Base-by-base conservation (phyloP, 768 basidiomycete species). In the Mycena metata region DNA sequence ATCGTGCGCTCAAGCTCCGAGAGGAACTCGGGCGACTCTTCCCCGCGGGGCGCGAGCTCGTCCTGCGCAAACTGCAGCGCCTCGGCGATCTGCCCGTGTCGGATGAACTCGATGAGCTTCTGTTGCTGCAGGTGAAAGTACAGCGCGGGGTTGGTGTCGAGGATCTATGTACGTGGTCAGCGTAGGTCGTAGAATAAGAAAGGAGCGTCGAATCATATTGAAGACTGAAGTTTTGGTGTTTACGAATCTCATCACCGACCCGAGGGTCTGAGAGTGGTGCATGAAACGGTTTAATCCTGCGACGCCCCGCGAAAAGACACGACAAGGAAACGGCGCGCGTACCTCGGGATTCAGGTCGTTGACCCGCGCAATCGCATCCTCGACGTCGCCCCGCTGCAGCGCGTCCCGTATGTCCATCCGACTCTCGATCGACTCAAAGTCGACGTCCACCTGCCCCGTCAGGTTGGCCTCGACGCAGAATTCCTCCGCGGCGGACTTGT, bases 341-440 rank as follows among this genome's bases (percentile, higher is more conserved):
- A 99, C 98, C 91, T 98, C 96, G 33, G 96, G 94, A 78, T 99
- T 95, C 72, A 99, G 80, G 79, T 99, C 97, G 74, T 99, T 98
- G 43, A 98, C 94, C 46, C 92, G 85, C n/a, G 92, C 90, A 66
- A 99, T 97, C 24, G 98, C 98, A 70, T 95, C 94, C 76, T 96
- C 94, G 17, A 99, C 93, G 74, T 98, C 92, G 7, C 98, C 98
- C 41, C 94, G 89, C 76, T 98, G 95, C 39, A 99, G 83, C 2
- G 96, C 96, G 76, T 97, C 93, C 17, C 96, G 90, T 58, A 99
- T 98, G 69, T 91, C 90, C 93, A 97, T 96, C 36, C 98, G 85
- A 72, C 92, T 95, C 79, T 96, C 93, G 71, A 98, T 98, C 72
- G 91, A 94, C 63, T 95, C 93, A 76, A 96, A 91, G 78, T 98